Percentiles rank a stretch among this genome's conserved stretches.
Evolutionary conservation across 371 early-diverging fungal genomes (phyloP).

Genomic region (Chytridium lagenaria): DNA sequence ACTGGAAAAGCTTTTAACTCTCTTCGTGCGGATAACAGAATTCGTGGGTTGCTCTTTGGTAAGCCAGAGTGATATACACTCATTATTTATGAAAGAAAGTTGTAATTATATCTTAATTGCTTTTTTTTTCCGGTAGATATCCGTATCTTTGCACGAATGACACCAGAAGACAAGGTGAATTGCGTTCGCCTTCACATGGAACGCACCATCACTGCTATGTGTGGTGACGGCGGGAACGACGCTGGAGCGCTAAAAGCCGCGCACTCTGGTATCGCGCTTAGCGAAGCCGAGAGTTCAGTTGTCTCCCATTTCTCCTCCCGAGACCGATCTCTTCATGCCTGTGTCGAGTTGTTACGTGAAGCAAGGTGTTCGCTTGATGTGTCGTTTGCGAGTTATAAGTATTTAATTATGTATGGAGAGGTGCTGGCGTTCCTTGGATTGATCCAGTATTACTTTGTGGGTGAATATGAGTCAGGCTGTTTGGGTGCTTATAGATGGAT

Average conservation of each 20-base stretch:
- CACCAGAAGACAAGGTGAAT: slow-evolving; percentile 51
- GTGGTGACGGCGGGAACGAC: slow-evolving; percentile 97
- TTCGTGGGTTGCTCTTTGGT: slow-evolving; percentile 39
- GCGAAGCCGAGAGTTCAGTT: slow-evolving; percentile 81
- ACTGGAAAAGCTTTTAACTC: slow-evolving; percentile 69
- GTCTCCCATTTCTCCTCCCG: slow-evolving; percentile 85
- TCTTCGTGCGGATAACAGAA: slow-evolving; percentile 27
- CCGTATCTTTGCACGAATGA: slow-evolving; percentile 52
- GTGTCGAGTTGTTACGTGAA: slow-evolving; percentile 75
- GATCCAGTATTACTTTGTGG: slow-evolving; percentile 74
- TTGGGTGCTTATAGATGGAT: slow-evolving; percentile 80
- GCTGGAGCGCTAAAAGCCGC: slow-evolving; percentile 91
- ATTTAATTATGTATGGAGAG: slow-evolving; percentile 79
- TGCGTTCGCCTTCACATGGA: slow-evolving; percentile 74
- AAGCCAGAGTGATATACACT: not conserved
- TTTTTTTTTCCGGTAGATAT: slow-evolving; percentile 23
- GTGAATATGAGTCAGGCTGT: slow-evolving; percentile 66
- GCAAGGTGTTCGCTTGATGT: slow-evolving; percentile 80
- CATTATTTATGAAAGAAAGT: not conserved
- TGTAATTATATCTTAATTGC: not conserved
- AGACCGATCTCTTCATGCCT: slow-evolving; percentile 66
- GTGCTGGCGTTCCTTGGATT: slow-evolving; percentile 74
- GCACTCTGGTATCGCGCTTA: slow-evolving; percentile 88
- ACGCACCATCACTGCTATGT: slow-evolving; percentile 79
- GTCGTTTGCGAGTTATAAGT: slow-evolving; percentile 78